Evolutionary conservation across 2,329 filamentous ascomycete genomes (phyloP), one percentile per base, ranked within the genome.

Genomic region (Geoglossum cookeanum): DNA sequence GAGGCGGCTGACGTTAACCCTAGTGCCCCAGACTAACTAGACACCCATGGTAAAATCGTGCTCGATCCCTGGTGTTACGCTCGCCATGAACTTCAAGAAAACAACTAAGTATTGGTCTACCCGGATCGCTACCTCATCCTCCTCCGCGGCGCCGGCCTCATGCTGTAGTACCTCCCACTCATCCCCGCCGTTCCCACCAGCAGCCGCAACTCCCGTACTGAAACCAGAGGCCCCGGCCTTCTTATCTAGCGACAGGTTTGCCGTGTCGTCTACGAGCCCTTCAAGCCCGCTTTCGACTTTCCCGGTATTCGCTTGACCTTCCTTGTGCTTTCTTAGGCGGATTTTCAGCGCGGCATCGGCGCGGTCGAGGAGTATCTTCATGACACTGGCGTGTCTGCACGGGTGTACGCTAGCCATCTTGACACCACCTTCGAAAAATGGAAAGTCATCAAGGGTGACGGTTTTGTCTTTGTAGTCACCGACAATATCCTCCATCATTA

Each of bases 401-500:
- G 92, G 92, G 67, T 98, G 92, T 13, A 98, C 87, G 35, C 85
- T 92, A 37, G 91, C 92, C 80, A 96, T 98, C 75, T 96, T 95
- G 68, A 96, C 81, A 64, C 83, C 84, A 66, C 87, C 84, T 62
- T 87, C 85, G 68, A 94, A 92, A 74, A 94, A 96, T 52, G 88
- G 89, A 68, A 98, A 98, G 70, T 96, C 89, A 68, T 98, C 92
- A 59, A 97, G 81, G 1, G 92, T 98, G 60, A 98, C 92, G 0
- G 92, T 98, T 76, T 98, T 98, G 74, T 95, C 89, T 68, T 94
- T 94, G 75, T 95, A 95, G 74, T 95, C 89, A 60, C 90, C 89
- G 39, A 94, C 86, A 58, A 95, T 94, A 68, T 95, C 89, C 70
- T 95, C 87, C 86, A 95, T 94, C 89, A 95, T 95, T 56, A 84